These are phyloP conservation scores for Daldinia sp. DNA, from an alignment of 2,329 filamentous ascomycete genomes.

Conservation along the genomic window DNA sequence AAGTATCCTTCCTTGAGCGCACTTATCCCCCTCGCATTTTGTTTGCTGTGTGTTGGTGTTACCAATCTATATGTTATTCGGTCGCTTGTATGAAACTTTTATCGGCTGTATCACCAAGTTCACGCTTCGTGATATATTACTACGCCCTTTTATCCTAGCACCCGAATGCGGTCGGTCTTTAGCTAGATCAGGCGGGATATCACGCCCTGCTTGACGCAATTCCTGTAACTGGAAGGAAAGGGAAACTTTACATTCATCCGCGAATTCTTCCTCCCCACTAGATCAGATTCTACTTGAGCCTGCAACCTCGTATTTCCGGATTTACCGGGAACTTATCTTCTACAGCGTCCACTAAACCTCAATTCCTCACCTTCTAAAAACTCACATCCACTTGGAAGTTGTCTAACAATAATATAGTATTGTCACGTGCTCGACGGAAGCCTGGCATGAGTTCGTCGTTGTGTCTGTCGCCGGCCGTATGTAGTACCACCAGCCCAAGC, in stretches of 20 bases:
- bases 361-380: not conserved
- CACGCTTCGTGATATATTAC: not conserved
- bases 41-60: not conserved
- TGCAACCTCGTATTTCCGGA: not conserved
- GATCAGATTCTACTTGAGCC: constrained; percentile 2
- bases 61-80: not conserved
- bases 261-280: constrained; percentile 24
- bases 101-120: not conserved
- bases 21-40: not conserved
- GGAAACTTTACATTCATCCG: constrained; percentile 31
- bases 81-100: not conserved
- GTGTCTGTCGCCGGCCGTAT: constrained; percentile 62
- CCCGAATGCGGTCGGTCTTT: not conserved
- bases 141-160: not conserved
- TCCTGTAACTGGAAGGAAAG: constrained; percentile 8
- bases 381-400: constrained; percentile 1
- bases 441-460: constrained; percentile 45
- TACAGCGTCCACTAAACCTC: not conserved
- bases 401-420: constrained; percentile 26
- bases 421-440: constrained; percentile 30
- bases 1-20: constrained; percentile 23
- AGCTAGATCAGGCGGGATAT: not conserved
- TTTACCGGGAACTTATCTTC: not conserved
- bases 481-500: not conserved
- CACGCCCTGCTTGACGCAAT: not conserved